A percentile compares a stretch with the other conserved stretches of the same genome.
These are phyloP conservation scores for Alternaria sp. DNA, from an alignment of 2,329 filamentous ascomycete genomes.

Conservation along the genomic window DNA sequence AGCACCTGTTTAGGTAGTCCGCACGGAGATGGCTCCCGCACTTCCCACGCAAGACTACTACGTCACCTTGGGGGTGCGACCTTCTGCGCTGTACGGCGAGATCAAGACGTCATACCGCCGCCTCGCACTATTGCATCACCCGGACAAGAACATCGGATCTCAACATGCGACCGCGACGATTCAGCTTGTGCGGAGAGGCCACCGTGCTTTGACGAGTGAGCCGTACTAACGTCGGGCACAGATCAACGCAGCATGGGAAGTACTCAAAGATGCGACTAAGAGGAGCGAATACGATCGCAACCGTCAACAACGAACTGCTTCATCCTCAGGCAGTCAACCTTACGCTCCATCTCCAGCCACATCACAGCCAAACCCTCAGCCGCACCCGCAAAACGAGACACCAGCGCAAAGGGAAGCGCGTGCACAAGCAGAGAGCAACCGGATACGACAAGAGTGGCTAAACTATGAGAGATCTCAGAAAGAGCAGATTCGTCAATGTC, in stretches of 20 bases:
- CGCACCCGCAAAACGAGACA: not conserved
- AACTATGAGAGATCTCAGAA: conserved; percentile 2
- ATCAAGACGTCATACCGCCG: conserved; percentile 3
- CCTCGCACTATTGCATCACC: conserved; percentile 5
- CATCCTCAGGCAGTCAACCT: not conserved
- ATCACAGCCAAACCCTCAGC: not conserved
- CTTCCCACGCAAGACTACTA: not conserved
- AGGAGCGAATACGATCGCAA: conserved; percentile 1
- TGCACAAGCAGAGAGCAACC: not conserved
- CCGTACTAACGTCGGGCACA: not conserved
- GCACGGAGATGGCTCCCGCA: not conserved
- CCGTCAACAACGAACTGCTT: not conserved
- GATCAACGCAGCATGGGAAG: conserved; percentile 12
- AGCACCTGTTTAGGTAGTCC: not conserved
- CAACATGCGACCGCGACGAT: not conserved
- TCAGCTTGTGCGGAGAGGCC: not conserved
- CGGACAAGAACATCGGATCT: conserved; percentile 2
- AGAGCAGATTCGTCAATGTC: not conserved
- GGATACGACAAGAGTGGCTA: conserved; percentile 9
- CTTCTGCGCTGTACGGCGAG: not conserved
- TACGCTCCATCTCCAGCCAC: not conserved
- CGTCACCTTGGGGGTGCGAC: not conserved
- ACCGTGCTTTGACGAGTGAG: not conserved
- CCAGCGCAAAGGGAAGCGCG: conserved; percentile 1
- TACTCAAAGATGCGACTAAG: not conserved